phyloP scores from a whole-genome alignment of 768 basidiomycete genomes.

The Mycena pura region DNA sequence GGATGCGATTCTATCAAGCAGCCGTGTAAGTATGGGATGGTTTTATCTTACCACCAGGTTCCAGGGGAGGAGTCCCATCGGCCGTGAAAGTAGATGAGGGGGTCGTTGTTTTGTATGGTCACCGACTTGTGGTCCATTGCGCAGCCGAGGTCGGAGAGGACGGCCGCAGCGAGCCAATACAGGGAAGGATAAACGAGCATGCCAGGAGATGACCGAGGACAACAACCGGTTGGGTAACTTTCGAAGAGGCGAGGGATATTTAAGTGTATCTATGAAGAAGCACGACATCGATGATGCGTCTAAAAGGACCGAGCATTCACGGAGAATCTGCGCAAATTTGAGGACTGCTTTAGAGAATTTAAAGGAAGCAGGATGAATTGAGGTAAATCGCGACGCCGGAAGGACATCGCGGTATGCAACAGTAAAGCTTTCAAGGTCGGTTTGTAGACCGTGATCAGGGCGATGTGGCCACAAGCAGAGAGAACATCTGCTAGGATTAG shows the following conservation, averaged over 20 bases:
- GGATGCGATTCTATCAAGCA: neutral
- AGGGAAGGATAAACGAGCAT: neutral
- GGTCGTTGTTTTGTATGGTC: slow-evolving; percentile 44
- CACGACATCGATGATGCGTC: neutral
- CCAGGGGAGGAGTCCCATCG: slow-evolving; percentile 60
- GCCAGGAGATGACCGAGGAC: neutral
- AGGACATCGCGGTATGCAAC: too few relatives aligned
- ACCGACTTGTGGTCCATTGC: slow-evolving; percentile 6
- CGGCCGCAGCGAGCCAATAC: neutral
- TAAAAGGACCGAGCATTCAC: neutral
- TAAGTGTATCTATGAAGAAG: neutral
- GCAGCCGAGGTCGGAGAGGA: too few relatives aligned
- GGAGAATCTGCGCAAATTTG: too few relatives aligned
- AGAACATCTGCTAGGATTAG: too few relatives aligned
- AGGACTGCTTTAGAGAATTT: too few relatives aligned
- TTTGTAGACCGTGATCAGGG: too few relatives aligned
- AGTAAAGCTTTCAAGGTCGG: too few relatives aligned
- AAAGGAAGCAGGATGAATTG: too few relatives aligned
- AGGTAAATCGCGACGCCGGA: too few relatives aligned
- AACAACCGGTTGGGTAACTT: too few relatives aligned
- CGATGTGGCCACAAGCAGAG: too few relatives aligned
- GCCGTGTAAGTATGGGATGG: neutral
- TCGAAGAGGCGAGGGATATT: too few relatives aligned
- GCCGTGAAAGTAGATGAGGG: slow-evolving; percentile 55
- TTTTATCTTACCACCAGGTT: slow-evolving; percentile 57